Conservation (phyloP, 164 flowering plant species). For the Tetracentron sinense region DNA sequence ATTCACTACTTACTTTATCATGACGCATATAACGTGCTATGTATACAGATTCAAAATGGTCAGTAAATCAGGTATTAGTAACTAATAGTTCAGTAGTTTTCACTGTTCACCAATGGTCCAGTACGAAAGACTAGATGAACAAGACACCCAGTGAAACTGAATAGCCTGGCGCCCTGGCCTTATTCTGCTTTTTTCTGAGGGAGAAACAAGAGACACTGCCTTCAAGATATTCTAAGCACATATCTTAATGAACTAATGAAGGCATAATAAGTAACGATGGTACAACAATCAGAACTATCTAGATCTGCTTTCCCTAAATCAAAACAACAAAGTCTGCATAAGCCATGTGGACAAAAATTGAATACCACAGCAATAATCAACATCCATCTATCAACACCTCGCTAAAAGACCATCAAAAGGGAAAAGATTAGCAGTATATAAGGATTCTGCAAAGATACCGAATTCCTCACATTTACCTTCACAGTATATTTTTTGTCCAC, state of each 20-base stretch:
- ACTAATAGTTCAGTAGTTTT: no score
- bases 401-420: neutral
- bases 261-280: neutral
- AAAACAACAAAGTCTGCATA: neutral
- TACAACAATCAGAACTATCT: neutral
- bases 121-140: neutral
- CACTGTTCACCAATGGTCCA: no score
- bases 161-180: neutral
- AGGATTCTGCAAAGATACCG: neutral
- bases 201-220: neutral
- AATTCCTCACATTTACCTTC: slow-evolving; percentile 49
- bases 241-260: neutral
- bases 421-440: neutral
- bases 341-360: no score
- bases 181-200: neutral
- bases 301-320: neutral
- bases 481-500: slow-evolving; percentile 95
- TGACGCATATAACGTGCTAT: neutral
- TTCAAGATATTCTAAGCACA: neutral
- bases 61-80: neutral
- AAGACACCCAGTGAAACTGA: neutral
- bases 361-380: neutral
- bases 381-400: neutral
- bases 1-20: no score
- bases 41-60: neutral